Evolutionary conservation across 75 land plant species (phyloP).

Genomic region (Pinus taeda): DNA sequence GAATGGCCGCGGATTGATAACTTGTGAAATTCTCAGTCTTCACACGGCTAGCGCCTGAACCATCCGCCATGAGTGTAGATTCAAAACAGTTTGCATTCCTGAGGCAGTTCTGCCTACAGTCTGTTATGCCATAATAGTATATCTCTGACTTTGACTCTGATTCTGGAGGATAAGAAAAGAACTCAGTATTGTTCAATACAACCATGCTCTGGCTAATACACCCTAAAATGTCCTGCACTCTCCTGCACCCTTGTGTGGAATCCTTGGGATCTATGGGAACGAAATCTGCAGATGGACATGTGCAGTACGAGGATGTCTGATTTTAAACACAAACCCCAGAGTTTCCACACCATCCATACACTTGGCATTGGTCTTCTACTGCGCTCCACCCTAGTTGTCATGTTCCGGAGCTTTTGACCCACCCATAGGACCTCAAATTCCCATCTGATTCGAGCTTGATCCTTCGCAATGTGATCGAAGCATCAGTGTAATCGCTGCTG

Average conservation of each 20-base stretch:
- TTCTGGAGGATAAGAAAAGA: conserved; percentile 47
- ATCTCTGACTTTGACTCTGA: background rate
- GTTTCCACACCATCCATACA: conserved; percentile 72
- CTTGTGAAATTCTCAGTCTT: conserved; percentile 35
- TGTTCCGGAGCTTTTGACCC: conserved; percentile 18
- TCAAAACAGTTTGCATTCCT: conserved; percentile 35
- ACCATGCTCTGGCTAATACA: conserved; percentile 49
- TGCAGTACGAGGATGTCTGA: conserved; percentile 40
- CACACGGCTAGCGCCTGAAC: conserved; percentile 53
- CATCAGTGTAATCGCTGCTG: conserved; percentile 52
- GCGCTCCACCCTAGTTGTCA: conserved; percentile 51
- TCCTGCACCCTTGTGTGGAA: conserved; percentile 44
- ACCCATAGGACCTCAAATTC: conserved; percentile 55
- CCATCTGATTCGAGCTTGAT: conserved; percentile 61
- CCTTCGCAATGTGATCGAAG: conserved; percentile 24
- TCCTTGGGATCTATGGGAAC: conserved; percentile 24
- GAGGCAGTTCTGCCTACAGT: conserved; percentile 29
- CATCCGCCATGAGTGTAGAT: conserved; percentile 53
- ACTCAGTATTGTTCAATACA: conserved; percentile 29
- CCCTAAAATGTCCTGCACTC: conserved; percentile 26
- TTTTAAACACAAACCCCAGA: conserved; percentile 66
- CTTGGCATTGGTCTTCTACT: conserved; percentile 60
- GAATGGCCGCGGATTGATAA: conserved; percentile 41
- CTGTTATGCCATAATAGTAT: conserved; percentile 18
- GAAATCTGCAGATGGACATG: conserved; percentile 53